Base-by-base conservation (phyloP, 257 asterid genomes). In the Nicotiana otophora region DNA sequence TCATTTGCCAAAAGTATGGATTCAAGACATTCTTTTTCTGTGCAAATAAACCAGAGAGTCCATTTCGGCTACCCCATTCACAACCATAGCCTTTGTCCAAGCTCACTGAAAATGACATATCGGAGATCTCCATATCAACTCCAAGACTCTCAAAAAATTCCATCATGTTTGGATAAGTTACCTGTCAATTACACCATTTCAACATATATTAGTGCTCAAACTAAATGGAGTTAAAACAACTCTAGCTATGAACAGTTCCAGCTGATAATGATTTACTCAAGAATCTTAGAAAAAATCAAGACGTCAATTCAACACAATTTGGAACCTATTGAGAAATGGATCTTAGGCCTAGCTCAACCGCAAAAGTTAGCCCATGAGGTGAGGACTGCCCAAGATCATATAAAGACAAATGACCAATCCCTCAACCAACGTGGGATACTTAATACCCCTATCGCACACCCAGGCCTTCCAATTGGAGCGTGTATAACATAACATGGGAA, bases 141-240 rank as follows among this genome's bases (percentile, higher is more conserved):
- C 98, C 98, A 39, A 93, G 95, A 17, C 57, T 84, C 87, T 96
- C 99, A 33, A 96, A 96, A 81, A 96, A 93, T 74, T 96, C 98
- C 98, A 94, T 88, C 99, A 93, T 96, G 89, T 96, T 96, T 85
- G 99, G 98, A 88, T 96, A 96, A 33, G 99, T 96, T 62, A 94
- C 99, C 99, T 93, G 92, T 66, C 67, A 82, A 81, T 65, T 23
- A 57, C 20, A 54, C 83, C 75, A 77, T 51, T 42, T 31, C 31
- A 51, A 51, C 17, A 28, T 51, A 28, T 7, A 28, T 20, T 20
- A 61, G 33, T 7, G 31, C 33, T 61, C 33, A 61, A 2, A 4
- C 10, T 3, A n/a, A 61, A 61, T 61, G 16, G 33, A 23, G 66
- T 61, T 61, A 61, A 9, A 20, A 20, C 67, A 61, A 23, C 12